Evolutionary conservation across 2,329 filamentous ascomycete genomes (phyloP), one percentile per base, ranked within the genome.

Genomic region (Colletotrichum salicis): DNA sequence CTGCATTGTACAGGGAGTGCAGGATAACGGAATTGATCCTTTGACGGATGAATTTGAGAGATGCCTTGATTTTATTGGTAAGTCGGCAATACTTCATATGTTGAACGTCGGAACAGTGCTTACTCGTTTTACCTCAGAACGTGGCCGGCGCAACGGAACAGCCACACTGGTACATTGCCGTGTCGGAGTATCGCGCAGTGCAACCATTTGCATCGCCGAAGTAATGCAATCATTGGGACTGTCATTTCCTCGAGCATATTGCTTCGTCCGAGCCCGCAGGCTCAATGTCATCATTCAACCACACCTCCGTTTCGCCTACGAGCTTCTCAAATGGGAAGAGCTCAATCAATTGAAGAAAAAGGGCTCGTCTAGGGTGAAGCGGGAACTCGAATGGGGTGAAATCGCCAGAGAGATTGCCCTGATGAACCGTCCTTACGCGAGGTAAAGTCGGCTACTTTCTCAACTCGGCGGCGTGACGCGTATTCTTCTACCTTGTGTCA

Each of bases 211-310:
- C 80, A 99, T 99, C 77, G 96, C 96, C n/a, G 95, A 98, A 82
- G 94, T 98, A 45, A 99, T 99, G 96, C 91, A 92, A 45, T 87
- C 92, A 31, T 82, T 94, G 76, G 87, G 90, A 27, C 84, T 98
- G 75, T 96, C 94, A 0, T 96, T 98, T 77, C 95, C 96, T 13
- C 89, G 94, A 67, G 96, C 96, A 71, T 99, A 99, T 82, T 98
- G 96, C 81, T 98, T 96, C 81, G 96, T 99, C 48, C 92, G 96
- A 37, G 96, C 96, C 24, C 90, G 96, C 64, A 89, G 96, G 72
- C 86, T 99, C 59, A 99, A 99, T 79, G 96, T 99, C 64, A 99
- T 99, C 74, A 98, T 99, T 74, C 96, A 99, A 81, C 96, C 96
- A 13, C 96, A 99, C 84, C 87, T 99, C 67, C 90, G 94, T 70